Evolutionary conservation across 208 protist species (phyloP).

Genomic region (Wallacemonas sp.): DNA sequence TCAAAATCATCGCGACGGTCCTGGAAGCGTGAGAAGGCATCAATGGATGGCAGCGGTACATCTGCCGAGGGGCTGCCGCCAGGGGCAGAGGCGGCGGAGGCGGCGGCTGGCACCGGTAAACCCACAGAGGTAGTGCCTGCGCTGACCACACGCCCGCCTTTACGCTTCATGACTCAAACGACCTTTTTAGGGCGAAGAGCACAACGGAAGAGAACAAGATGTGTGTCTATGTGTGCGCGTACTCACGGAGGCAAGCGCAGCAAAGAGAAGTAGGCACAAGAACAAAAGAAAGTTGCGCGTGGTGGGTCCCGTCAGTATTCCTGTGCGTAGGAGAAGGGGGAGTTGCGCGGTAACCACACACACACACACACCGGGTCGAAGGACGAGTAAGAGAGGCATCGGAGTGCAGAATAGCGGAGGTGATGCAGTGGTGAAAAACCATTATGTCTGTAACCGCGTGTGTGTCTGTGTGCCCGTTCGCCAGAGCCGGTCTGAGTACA

Average conservation of each 20-base stretch:
- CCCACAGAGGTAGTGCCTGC: conserved; percentile 15
- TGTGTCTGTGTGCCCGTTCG: no score
- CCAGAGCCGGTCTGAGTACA: no score
- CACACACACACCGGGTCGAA: no score
- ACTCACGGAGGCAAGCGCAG: neutral
- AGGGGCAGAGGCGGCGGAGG: neutral
- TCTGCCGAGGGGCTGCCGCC: conserved; percentile 9
- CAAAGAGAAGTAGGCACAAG: no score
- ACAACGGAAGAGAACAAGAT: conserved; percentile 4
- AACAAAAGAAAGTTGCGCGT: no score
- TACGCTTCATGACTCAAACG: conserved; percentile 18
- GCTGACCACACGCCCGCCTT: conserved; percentile 39
- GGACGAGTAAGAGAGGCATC: no score
- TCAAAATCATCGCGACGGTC: conserved; percentile 60
- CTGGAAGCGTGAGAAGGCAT: conserved; percentile 77
- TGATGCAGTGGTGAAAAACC: no score
- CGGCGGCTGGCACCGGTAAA: neutral
- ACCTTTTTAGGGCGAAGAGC: neutral
- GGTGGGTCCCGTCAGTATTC: no score
- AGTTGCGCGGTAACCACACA: no score
- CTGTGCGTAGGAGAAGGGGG: no score
- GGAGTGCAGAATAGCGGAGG: no score
- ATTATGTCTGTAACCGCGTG: no score
- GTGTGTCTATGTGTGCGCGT: neutral
- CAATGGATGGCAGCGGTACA: conserved; percentile 30